Evolutionary conservation across 805 yeast species (phyloP), one percentile per base, ranked within the genome.

Genomic region (Sugiyamaella valdiviana): DNA sequence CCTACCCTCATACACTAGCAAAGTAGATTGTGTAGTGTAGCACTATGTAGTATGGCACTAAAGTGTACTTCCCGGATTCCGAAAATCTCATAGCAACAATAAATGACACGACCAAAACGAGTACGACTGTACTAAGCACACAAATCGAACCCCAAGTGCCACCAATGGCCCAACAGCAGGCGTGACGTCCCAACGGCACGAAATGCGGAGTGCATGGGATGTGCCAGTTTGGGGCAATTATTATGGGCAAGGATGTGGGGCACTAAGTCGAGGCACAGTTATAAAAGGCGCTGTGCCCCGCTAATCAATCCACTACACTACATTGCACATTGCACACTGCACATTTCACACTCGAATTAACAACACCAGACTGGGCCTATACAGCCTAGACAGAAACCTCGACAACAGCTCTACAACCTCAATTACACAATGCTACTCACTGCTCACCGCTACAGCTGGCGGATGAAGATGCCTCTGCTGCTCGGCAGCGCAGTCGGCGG

Each of bases 401-500:
- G 10, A 3, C 32, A 7, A 12, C 32, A 26, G n/a, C 3, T 26
- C 32, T 26, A 26, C 10, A 26, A 26, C n/a, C 14, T 26, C 10
- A 2, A 26, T 26, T 26, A 3, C 9, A 26, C 32, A 26, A 26
- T 26, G 32, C 32, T 26, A 6, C 32, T 26, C 32, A 26, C 32
- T 10, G n/a, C 9, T n/a, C 32, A 26, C 32, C 32, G 32, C 2
- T 49, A 45, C 36, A 50, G 56, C 40, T 55, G 56, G 58, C 45
- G 46, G 39, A 29, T 46, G 37, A 57, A 54, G 45, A 52, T 60
- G 36, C 57, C 64, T 22, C 37, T 53, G 6, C 49, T 57, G 19
- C 55, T 51, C 16, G 62, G 59, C 16, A 55, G 54, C 24, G 46
- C 53, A 32, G 52, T 55, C 16, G 63, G 56, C 43, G 45, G 60